These are phyloP conservation scores for Dioscorea cayenensis DNA, from an alignment of 116 monocot species.

Conservation along the genomic window DNA sequence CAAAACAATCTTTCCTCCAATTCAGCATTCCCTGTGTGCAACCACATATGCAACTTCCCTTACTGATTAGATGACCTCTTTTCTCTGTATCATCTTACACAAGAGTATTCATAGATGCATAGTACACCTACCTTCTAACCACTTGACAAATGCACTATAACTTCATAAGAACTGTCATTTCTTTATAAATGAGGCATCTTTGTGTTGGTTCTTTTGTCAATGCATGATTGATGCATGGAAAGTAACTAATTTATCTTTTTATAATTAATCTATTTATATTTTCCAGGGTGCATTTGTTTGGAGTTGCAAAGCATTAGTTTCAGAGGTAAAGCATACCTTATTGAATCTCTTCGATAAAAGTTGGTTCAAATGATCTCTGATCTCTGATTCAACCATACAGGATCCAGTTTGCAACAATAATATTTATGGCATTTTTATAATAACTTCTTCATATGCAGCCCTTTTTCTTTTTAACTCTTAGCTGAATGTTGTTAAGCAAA, in stretches of 20 bases:
- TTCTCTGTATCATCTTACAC: neutral
- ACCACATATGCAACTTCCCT: neutral
- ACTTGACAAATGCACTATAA: too few relatives aligned
- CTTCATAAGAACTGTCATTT: too few relatives aligned
- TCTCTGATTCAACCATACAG: neutral
- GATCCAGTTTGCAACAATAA: neutral
- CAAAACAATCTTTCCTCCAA: neutral
- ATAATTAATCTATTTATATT: neutral
- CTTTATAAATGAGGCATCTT: too few relatives aligned
- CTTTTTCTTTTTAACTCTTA: too few relatives aligned
- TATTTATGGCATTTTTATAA: too few relatives aligned
- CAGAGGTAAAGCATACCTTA: constrained; percentile 42
- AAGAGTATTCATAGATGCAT: neutral
- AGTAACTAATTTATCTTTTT: neutral
- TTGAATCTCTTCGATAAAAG: too few relatives aligned
- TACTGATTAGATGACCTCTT: neutral
- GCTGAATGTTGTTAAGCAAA: too few relatives aligned
- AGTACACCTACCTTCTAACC: too few relatives aligned
- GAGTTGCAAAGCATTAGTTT: constrained; percentile 82
- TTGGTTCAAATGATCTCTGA: too few relatives aligned
- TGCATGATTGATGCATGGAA: neutral
- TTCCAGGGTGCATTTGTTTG: constrained; percentile 87
- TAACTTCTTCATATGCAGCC: too few relatives aligned
- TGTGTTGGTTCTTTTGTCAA: too few relatives aligned
- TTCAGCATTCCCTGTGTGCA: neutral